A percentile compares a stretch with the other conserved stretches of the same genome.
Evolutionary conservation across 495 filamentous ascomycete genomes (phyloP).

Genomic region (Penicillium antarcticum): DNA sequence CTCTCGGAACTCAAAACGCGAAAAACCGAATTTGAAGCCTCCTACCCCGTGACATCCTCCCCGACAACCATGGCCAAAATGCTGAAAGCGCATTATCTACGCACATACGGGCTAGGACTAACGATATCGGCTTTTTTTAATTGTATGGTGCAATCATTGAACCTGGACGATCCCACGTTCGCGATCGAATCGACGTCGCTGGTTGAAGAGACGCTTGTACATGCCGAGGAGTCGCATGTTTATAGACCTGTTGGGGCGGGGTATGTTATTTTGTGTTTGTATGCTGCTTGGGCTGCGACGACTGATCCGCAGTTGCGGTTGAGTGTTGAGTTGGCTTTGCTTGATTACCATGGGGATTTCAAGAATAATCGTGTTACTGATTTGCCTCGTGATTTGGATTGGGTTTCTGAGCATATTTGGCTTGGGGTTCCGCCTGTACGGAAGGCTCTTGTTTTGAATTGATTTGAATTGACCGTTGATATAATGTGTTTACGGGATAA

Average conservation of each 20-base stretch:
- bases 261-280: constrained; percentile 28
- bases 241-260: constrained; percentile 35
- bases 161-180: not conserved
- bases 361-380: no score
- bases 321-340: constrained; percentile 10
- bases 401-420: constrained; percentile 10
- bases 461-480: no score
- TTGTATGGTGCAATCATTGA: constrained; percentile 25
- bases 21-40: constrained; percentile 4
- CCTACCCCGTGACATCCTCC: not conserved
- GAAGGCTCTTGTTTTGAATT: not conserved
- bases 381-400: constrained; percentile 5
- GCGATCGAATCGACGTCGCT: constrained; percentile 23
- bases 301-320: constrained; percentile 12
- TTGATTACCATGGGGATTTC: constrained; percentile 32
- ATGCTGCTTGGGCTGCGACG: constrained; percentile 27
- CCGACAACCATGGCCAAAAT: constrained; percentile 1
- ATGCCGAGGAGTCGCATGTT: constrained; percentile 20
- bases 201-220: constrained; percentile 24
- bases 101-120: constrained; percentile 32
- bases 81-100: constrained; percentile 29
- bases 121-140: constrained; percentile 33
- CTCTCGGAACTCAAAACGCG: constrained; percentile 14
- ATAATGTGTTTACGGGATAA: no score
- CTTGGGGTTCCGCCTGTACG: constrained; percentile 7